Evolutionary conservation across 805 yeast genomes (phyloP).

Genomic region (Torulaspora delbrueckii): DNA sequence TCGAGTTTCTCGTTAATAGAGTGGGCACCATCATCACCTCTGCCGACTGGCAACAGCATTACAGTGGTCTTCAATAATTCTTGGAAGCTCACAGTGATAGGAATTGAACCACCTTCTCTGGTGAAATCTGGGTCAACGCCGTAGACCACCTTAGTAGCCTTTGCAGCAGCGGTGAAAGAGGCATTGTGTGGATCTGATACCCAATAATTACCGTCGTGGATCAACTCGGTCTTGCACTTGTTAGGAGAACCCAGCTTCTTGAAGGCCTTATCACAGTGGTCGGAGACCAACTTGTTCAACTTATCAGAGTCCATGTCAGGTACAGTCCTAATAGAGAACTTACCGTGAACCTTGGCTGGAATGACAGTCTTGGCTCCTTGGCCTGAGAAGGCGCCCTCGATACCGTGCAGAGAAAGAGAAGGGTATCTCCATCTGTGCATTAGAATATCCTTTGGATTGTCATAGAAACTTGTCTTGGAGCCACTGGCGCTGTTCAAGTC

Average conservation of each 20-base stretch:
- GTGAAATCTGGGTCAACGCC: constrained; percentile 93
- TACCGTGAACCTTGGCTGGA: constrained; percentile 90
- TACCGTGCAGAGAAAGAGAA: constrained; percentile 90
- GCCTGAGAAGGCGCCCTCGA: constrained; percentile 94
- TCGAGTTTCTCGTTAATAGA: constrained; percentile 94
- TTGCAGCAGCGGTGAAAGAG: constrained; percentile 86
- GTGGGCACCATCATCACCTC: constrained; percentile 99
- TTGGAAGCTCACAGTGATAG: constrained; percentile 93
- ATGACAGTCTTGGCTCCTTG: constrained; percentile 98
- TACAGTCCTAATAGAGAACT: constrained; percentile 95
- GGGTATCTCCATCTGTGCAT: constrained; percentile 99
- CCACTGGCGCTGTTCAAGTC: constrained; percentile 90
- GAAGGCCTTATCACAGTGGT: constrained; percentile 64
- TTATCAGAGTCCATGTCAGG: constrained; percentile 83
- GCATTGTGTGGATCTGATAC: constrained; percentile 89
- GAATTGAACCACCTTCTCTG: constrained; percentile 98
- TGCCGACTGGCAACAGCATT: constrained; percentile 91
- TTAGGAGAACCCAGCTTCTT: constrained; percentile 71
- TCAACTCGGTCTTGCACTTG: constrained; percentile 61
- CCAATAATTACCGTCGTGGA: constrained; percentile 98
- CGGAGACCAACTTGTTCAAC: constrained; percentile 70
- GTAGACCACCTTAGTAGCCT: constrained; percentile 94
- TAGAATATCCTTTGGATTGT: constrained; percentile 74
- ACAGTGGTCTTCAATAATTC: constrained; percentile 80
- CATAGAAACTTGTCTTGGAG: constrained; percentile 73